Evolutionary conservation across 805 yeast species (phyloP).

Genomic region (Blastobotrys americana): DNA sequence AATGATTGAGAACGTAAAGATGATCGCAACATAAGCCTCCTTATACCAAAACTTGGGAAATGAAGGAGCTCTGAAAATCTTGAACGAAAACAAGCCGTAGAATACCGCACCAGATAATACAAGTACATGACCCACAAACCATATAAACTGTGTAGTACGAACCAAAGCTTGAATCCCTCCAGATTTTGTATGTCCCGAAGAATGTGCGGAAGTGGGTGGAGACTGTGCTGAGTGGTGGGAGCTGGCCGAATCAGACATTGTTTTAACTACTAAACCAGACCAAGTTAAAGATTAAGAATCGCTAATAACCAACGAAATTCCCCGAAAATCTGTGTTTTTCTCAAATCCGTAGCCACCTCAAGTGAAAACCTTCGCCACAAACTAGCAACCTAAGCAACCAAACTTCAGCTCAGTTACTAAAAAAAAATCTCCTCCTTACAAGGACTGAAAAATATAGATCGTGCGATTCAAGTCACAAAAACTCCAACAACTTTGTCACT

Average conservation of each 20-base stretch:
- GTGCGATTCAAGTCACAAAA: no score
- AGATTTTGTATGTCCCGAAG: neutral
- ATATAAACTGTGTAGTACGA: constrained; percentile 58
- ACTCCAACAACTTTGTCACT: no score
- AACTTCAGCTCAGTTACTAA: no score
- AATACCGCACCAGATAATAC: constrained; percentile 38
- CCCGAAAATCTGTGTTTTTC: no score
- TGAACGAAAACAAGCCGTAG: constrained; percentile 33
- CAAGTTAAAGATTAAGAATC: no score
- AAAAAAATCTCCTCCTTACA: no score
- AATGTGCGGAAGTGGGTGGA: neutral
- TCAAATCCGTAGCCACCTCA: no score
- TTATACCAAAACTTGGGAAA: constrained; percentile 47
- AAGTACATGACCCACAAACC: constrained; percentile 58
- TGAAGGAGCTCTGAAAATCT: constrained; percentile 20
- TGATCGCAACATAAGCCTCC: constrained; percentile 52
- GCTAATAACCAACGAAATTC: no score
- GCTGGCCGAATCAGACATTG: neutral
- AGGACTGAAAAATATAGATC: no score
- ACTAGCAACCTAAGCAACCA: no score
- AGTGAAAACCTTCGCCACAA: no score
- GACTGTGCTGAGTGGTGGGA: neutral
- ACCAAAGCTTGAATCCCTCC: constrained; percentile 1
- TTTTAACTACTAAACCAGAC: no score
- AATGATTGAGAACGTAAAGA: constrained; percentile 71